Base-by-base conservation (phyloP, 148 eudicot species). In the Chenopodium berlandieri region DNA sequence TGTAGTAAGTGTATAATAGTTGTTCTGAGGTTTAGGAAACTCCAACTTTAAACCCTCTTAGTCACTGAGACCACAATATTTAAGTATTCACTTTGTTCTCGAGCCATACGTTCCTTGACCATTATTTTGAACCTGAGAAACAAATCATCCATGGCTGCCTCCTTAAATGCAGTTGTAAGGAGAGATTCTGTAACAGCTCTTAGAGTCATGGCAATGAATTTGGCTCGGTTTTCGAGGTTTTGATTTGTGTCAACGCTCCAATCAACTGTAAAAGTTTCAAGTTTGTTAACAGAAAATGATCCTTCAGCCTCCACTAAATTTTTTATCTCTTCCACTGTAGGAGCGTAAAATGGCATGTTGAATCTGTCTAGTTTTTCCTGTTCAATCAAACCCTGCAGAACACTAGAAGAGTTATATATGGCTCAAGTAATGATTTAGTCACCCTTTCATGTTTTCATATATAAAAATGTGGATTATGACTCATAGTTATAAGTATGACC, bases 271-370 rank as follows among this genome's bases (percentile, higher is more conserved):
- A 81, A 81, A 44, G 84, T 54, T 78, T 81, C 82, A 10, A 75
- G 68, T 71, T 78, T 81, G 80, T 81, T 37, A 62, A 84, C 9
- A 34, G n/a, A 58, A 64, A 83, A 86, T 30, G 84, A 86, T 52
- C 86, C 88, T 79, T 81, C 86, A 2, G 77, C 75, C 31, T 83
- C 82, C 0, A 81, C 77, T 73, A 86, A 30, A 44, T 79, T 32
- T 77, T 75, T 84, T 23, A 89, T 83, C 79, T 92, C 92, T 31
- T 86, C 82, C 4, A 32, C 67, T 37, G 75, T 84, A 10, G 95
- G 88, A 8, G 63, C 4, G 52, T 89, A 88, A 2, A 77, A 16
- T 0, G 92, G 93, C 70, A 92, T 6, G 80, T 92, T 86, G 81
- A 87, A 87, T 20, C 54, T 68, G 50, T 80, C 84, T 9, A 85